Evolutionary conservation across 306 rosid species (phyloP), one percentile per base, ranked within the genome.

Genomic region (Pueraria montana): DNA sequence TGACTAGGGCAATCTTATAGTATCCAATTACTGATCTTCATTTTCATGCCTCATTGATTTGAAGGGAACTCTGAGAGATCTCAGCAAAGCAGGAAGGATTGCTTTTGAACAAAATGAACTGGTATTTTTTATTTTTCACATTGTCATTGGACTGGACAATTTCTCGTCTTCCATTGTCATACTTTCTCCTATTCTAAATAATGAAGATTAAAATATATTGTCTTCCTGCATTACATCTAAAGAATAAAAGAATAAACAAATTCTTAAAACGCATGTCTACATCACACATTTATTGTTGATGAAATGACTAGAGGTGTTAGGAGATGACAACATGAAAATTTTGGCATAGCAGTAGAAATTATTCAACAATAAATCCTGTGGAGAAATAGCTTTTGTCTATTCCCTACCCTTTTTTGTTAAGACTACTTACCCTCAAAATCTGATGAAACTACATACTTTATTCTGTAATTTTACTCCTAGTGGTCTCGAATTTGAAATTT

Each of bases 41-140:
- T 80, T 74, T 74, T 21, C 61, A 67, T 36, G 59, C 69, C 46
- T 74, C 24, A 30, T 79, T 83, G 62, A 20, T 50, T 34, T 92
- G 85, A 87, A 92, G 97, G 97, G 97, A 85, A 90, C 93, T 38
- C 77, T 92, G 83, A 92, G 91, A 83, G 97, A 90, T 90, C 94
- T 92, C 81, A 77, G 88, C 84, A 92, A 88, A 85, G 69, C 93
- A 61, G 93, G 91, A 84, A 87, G 84, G 87, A 42, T 59, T 63
- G n/a, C 92, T 74, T 74, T 84, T 13, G 91, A 86, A 62, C 91
- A 92, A 76, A 87, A 77, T 83, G 94, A 87, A 74, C 89, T 38
- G 86, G 86, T 80, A 84, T 75, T 75, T 26, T 63, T 72, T 56
- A 27, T 82, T 49, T 8, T 64, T 11, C 12, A 21, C 49, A 18